Percentiles rank a stretch among this genome's conserved stretches.
These are phyloP conservation scores for Corylus heterophylla DNA, from an alignment of 306 rosid species.

Conservation along the genomic window DNA sequence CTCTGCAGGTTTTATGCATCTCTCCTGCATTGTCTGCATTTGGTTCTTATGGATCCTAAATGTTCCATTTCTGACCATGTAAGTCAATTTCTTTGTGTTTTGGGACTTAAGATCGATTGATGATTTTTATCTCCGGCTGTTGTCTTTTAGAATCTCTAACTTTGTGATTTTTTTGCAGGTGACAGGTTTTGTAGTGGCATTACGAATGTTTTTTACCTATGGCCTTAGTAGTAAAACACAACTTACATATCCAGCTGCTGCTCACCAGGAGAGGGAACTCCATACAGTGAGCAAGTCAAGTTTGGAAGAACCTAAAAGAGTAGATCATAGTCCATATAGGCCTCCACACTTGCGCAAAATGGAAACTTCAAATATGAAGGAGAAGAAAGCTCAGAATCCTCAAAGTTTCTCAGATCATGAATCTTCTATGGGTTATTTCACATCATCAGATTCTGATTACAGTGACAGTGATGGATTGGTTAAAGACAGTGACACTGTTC, in stretches of 20 bases:
- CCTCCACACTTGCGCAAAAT: constrained; percentile 93
- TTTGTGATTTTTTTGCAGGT: constrained; percentile 48
- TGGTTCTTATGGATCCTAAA: constrained; percentile 65
- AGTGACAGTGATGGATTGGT: constrained; percentile 83
- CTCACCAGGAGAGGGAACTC: constrained; percentile 42
- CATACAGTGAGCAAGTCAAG: constrained; percentile 24
- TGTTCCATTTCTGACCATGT: constrained; percentile 84
- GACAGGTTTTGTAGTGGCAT: constrained; percentile 76
- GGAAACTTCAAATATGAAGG: constrained; percentile 50
- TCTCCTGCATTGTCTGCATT: constrained; percentile 73
- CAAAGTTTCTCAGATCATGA: constrained; percentile 50
- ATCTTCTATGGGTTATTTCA: constrained; percentile 48
- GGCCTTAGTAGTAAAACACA: constrained; percentile 58
- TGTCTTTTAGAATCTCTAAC: constrained; percentile 25
- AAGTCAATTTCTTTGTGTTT: constrained; percentile 37
- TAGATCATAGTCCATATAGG: constrained; percentile 53
- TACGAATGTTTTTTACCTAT: constrained; percentile 69
- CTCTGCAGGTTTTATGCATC: constrained; percentile 79
- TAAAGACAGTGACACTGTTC: constrained; percentile 46
- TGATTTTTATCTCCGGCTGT: constrained; percentile 9
- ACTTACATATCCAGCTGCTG: constrained; percentile 34
- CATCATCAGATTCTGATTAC: constrained; percentile 90
- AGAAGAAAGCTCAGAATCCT: constrained; percentile 35
- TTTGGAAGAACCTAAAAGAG: constrained; percentile 51
- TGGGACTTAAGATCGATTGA: constrained; percentile 7